phyloP scores from a whole-genome alignment of 2,329 filamentous ascomycete species.

The Fusarium sp. region DNA sequence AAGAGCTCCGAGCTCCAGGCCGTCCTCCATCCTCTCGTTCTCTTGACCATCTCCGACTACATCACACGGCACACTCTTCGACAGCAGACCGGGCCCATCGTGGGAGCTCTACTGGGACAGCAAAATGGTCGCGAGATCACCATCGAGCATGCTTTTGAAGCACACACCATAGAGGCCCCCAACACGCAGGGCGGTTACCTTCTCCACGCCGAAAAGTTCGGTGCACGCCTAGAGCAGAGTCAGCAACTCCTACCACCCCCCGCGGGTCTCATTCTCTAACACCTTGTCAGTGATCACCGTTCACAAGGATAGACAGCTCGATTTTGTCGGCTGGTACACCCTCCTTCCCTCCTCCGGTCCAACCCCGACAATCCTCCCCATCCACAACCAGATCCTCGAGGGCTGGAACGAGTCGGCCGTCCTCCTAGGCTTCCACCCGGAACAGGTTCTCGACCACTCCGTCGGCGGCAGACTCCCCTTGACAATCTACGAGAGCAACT shows the following conservation, averaged over 20 bases:
- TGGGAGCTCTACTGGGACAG: constrained; percentile 90
- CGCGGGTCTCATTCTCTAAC: neutral
- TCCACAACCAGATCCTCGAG: constrained; percentile 82
- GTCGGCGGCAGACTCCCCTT: constrained; percentile 86
- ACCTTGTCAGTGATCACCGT: constrained; percentile 81
- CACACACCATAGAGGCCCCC: constrained; percentile 64
- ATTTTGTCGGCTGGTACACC: constrained; percentile 94
- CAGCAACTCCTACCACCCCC: constrained; percentile 47
- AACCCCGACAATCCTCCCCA: constrained; percentile 72
- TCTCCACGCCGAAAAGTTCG: constrained; percentile 80
- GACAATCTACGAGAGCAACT: constrained; percentile 88
- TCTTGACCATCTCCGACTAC: constrained; percentile 96
- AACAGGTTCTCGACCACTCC: constrained; percentile 63
- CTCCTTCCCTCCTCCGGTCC: constrained; percentile 81
- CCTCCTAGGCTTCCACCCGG: constrained; percentile 87
- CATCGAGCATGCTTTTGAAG: constrained; percentile 93
- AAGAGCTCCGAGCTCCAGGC: constrained; percentile 82
- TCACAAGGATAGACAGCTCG: constrained; percentile 84
- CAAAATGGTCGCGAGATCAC: constrained; percentile 92
- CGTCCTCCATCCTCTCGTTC: constrained; percentile 90
- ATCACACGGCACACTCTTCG: constrained; percentile 91
- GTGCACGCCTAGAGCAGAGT: constrained; percentile 86
- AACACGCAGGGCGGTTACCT: constrained; percentile 67
- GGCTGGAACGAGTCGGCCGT: constrained; percentile 87
- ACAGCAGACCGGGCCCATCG: constrained; percentile 78